These are phyloP conservation scores for Clonostachys solani DNA, from an alignment of 2,329 filamentous ascomycete species.

Conservation along the genomic window DNA sequence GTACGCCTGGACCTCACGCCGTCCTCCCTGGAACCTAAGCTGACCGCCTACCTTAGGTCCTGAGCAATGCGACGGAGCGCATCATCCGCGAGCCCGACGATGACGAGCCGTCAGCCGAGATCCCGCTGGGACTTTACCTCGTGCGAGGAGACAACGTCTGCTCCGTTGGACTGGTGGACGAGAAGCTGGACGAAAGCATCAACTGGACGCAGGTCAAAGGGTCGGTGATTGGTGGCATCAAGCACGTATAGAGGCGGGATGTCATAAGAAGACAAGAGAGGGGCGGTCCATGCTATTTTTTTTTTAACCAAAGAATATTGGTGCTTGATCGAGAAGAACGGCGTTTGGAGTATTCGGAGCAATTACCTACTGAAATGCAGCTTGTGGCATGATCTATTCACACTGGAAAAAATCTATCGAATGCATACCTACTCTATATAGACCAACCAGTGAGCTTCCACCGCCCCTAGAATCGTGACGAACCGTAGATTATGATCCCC, in stretches of 20 bases:
- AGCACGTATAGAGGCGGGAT: conserved; percentile 51
- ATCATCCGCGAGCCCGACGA: conserved; percentile 86
- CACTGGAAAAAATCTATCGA: too few relatives aligned
- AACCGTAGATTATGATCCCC: too few relatives aligned
- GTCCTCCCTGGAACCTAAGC: not conserved
- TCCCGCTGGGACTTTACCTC: conserved; percentile 83
- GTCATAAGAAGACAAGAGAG: not conserved
- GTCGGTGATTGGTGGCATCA: conserved; percentile 77
- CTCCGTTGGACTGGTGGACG: conserved; percentile 83
- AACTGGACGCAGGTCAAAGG: conserved; percentile 91
- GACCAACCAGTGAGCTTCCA: too few relatives aligned
- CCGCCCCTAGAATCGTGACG: too few relatives aligned
- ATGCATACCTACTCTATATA: too few relatives aligned
- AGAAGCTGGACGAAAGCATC: conserved; percentile 82
- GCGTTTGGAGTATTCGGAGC: too few relatives aligned
- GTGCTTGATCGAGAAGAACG: too few relatives aligned
- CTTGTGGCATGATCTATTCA: too few relatives aligned
- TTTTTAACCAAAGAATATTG: too few relatives aligned
- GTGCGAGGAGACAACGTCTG: conserved; percentile 94
- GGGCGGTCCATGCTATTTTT: too few relatives aligned
- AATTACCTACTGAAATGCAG: too few relatives aligned
- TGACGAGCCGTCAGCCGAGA: conserved; percentile 72
- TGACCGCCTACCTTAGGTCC: conserved; percentile 49
- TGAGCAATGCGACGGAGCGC: conserved; percentile 79
- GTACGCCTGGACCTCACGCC: conserved; percentile 27